Conservation (phyloP, 768 basidiomycete genomes). For the Suillus cothurnatus region DNA sequence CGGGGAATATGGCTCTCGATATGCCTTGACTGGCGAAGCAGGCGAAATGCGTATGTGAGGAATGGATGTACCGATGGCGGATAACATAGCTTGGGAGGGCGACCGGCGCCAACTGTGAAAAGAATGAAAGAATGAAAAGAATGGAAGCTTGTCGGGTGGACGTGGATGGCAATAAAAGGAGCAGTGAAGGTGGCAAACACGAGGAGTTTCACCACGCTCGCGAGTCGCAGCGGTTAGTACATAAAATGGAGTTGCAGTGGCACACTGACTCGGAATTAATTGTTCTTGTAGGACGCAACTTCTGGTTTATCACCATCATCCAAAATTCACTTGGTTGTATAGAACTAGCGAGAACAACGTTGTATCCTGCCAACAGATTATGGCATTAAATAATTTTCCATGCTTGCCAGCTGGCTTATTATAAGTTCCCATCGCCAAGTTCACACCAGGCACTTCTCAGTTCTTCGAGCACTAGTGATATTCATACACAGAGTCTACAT, state of each 20-base stretch:
- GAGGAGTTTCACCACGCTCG: slow-evolving; percentile 18
- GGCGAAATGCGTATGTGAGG: slow-evolving; percentile 74
- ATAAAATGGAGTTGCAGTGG: neutral
- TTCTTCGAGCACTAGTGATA: neutral
- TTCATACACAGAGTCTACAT: neutral
- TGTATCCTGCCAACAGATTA: neutral
- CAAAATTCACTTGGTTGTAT: neutral
- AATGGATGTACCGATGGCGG: slow-evolving; percentile 33
- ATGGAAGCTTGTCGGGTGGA: slow-evolving; percentile 37
- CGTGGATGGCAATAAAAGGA: slow-evolving; percentile 27
- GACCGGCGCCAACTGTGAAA: slow-evolving; percentile 53
- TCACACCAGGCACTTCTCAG: neutral
- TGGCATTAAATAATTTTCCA: neutral
- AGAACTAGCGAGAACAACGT: neutral
- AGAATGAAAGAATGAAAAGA: slow-evolving; percentile 22
- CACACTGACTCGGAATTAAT: neutral
- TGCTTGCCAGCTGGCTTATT: neutral
- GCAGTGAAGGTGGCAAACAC: slow-evolving; percentile 20
- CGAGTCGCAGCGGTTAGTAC: slow-evolving; percentile 15
- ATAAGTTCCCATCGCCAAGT: neutral
- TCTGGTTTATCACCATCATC: neutral
- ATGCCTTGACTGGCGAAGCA: slow-evolving; percentile 56
- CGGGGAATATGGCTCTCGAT: slow-evolving; percentile 63
- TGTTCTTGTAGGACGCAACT: neutral
- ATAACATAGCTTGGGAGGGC: slow-evolving; percentile 26